These are phyloP conservation scores for Chernovozyma aurita DNA, from an alignment of 1,139 yeast genomes.

Conservation along the genomic window DNA sequence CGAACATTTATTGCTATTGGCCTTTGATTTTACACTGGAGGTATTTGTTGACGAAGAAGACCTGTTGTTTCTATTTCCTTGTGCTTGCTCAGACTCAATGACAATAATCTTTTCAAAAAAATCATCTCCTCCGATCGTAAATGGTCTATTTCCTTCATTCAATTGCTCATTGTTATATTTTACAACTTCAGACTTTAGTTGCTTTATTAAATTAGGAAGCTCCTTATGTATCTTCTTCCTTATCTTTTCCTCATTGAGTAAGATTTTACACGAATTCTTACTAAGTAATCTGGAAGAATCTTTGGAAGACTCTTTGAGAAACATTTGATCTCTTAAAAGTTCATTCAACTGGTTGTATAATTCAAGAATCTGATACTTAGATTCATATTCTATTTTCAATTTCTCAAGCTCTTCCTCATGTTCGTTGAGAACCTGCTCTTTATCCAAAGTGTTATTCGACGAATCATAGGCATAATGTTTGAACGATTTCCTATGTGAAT, in stretches of 20 bases:
- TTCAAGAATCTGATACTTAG: slow-evolving; percentile 51
- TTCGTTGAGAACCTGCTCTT: slow-evolving; percentile 48
- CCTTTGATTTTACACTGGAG: not conserved
- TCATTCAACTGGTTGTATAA: slow-evolving; percentile 51
- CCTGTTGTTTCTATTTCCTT: not conserved
- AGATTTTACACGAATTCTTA: slow-evolving; percentile 73
- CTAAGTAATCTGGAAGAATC: slow-evolving; percentile 77
- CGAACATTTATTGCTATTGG: slow-evolving; percentile 5
- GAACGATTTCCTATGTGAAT: slow-evolving; percentile 35
- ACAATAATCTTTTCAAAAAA: slow-evolving; percentile 38
- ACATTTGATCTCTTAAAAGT: slow-evolving; percentile 56
- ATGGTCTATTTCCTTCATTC: slow-evolving; percentile 30
- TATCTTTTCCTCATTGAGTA: slow-evolving; percentile 74
- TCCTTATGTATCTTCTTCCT: slow-evolving; percentile 63
- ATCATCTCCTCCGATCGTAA: slow-evolving; percentile 43
- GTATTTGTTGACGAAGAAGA: not conserved
- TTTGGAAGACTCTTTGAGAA: slow-evolving; percentile 64
- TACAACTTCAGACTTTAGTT: slow-evolving; percentile 43
- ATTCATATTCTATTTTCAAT: slow-evolving; percentile 47
- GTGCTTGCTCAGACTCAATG: slow-evolving; percentile 37
- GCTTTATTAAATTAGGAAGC: slow-evolving; percentile 59
- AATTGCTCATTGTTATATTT: slow-evolving; percentile 39
- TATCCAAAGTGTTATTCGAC: slow-evolving; percentile 38
- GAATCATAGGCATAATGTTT: slow-evolving; percentile 27
- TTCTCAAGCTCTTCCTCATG: slow-evolving; percentile 61